Base-by-base conservation (phyloP, 495 filamentous ascomycete genomes). In the Elaphomyces granulatus region DNA sequence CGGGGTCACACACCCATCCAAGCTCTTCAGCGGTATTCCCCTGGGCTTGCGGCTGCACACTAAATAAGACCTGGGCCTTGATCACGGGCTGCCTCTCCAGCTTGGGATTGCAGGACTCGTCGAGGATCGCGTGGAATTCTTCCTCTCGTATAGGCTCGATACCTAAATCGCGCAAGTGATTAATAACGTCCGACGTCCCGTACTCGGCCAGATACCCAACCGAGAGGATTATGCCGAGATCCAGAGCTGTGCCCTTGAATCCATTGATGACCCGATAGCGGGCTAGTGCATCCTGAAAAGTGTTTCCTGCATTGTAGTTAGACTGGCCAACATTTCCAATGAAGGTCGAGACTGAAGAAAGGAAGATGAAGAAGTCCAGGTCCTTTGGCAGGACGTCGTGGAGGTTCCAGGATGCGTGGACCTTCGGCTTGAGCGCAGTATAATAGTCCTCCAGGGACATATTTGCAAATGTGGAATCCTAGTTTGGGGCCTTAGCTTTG, bases 381-480 rank as follows among this genome's bases (percentile, higher is more conserved):
- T 45, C 42, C 9, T 41, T 48, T 0, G 46, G 44, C 4, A 50
- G 38, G 14, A 42, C 38, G 1, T 59, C 46, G 44, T 66, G 59
- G 0, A 69, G 53, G 37, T 69, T 67, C 52, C 45, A 52, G 12
- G 52, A 53, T 7, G 62, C 65, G 10, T 52, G 32, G 7, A 63
- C 47, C 43, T 70, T 70, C 19, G 62, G 55, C n/a, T 37, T 33
- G 18, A 61, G 16, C 38, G 66, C 67, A 3, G 56, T 49, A 8
- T 45, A 53, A 44, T 64, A 78, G 16, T 72, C 54, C 1, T 68
- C 51, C 47, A 51, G 62, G 3, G 60, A 60, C 68, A 76, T 77
- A 33, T 74, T 70, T 41, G 75, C 69, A 40, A 69, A 71, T 1
- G 68, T 48, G 8, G 68, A 55, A 44, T 77, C 73, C 53, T 70